Evolutionary conservation across 352 stramenopile species (phyloP).

Genomic region (Phytophthora pinifolia): DNA sequence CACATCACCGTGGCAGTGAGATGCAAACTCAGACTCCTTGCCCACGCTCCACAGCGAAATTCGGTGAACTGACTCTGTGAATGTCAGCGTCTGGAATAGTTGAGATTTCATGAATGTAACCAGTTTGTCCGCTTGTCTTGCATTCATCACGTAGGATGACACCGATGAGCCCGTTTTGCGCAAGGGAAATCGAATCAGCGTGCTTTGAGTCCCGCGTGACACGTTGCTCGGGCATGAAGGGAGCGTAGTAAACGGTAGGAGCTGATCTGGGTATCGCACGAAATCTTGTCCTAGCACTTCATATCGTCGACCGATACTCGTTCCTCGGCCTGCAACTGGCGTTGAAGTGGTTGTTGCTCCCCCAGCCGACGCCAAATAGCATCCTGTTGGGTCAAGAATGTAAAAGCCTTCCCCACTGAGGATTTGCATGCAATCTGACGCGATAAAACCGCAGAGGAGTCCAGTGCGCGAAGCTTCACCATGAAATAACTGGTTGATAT

Average conservation of each 20-base stretch:
- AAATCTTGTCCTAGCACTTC: constrained; percentile 65
- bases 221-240: constrained; percentile 65
- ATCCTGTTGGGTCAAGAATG: constrained; percentile 68
- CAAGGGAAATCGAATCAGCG: constrained; percentile 73
- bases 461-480: constrained; percentile 52
- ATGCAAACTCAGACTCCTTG: constrained; percentile 61
- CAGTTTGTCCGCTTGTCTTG: constrained; percentile 32
- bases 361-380: constrained; percentile 36
- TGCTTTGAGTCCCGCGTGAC: constrained; percentile 45
- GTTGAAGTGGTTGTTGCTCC: constrained; percentile 7
- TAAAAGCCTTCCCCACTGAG: constrained; percentile 76
- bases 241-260: constrained; percentile 69
- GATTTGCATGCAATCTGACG: constrained; percentile 81
- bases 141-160: constrained; percentile 38
- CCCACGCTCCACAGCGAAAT: constrained; percentile 70
- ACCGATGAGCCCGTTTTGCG: constrained; percentile 45
- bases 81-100: constrained; percentile 60
- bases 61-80: constrained; percentile 64
- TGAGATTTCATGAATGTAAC: constrained; percentile 45
- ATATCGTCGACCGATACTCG: constrained; percentile 51
- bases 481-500: constrained; percentile 55
- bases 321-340: constrained; percentile 7
- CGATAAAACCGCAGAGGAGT: constrained; percentile 60
- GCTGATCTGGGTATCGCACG: constrained; percentile 66
- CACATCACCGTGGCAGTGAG: constrained; percentile 53